These are phyloP conservation scores for Lipomyces spencermartinsiae DNA, from an alignment of 805 yeast genomes.

Conservation along the genomic window DNA sequence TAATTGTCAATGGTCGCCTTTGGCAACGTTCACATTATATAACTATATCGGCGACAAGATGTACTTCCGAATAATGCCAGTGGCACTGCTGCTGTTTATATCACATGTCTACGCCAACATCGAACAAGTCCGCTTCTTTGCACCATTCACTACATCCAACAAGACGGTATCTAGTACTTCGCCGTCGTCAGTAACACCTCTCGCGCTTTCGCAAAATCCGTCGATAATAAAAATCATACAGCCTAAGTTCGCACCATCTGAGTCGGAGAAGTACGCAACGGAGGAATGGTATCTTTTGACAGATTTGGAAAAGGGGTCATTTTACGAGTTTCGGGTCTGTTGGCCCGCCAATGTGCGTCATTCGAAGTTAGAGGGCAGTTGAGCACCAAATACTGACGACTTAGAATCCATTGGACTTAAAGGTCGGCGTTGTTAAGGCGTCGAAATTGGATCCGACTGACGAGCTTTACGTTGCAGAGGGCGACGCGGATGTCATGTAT, in stretches of 20 bases:
- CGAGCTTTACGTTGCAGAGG: constrained; percentile 26
- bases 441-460: constrained; percentile 27
- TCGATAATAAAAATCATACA: constrained; percentile 28
- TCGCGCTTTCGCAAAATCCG: constrained; percentile 20
- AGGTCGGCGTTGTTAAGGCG: constrained; percentile 35
- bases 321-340: constrained; percentile 39
- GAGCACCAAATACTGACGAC: background rate
- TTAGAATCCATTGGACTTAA: constrained; percentile 34
- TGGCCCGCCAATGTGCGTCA: constrained; percentile 36
- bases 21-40: too few relatives aligned
- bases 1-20: background rate
- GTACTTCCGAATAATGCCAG: background rate
- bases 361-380: background rate
- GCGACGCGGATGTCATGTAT: constrained; percentile 25
- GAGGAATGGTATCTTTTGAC: constrained; percentile 33
- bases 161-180: constrained; percentile 1
- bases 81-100: background rate
- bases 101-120: constrained; percentile 28
- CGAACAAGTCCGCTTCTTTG: constrained; percentile 37
- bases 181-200: constrained; percentile 18
- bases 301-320: constrained; percentile 32
- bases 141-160: constrained; percentile 31
- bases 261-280: constrained; percentile 21
- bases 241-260: constrained; percentile 26
- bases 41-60: background rate